Conservation (phyloP, 108 stramenopile species). For the Epipyxis sp. region DNA sequence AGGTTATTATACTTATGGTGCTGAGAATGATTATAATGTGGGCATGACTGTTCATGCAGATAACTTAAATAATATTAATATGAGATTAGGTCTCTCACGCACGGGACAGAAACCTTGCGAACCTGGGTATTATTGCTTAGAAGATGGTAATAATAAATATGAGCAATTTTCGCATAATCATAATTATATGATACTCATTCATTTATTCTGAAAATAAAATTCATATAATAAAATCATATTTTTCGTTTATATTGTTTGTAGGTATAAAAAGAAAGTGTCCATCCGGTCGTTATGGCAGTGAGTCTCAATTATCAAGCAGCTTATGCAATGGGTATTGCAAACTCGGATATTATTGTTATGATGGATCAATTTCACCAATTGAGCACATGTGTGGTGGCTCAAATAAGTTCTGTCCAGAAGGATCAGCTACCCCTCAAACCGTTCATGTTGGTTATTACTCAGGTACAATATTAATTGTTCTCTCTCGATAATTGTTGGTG, state of each 20-base stretch:
- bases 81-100: too few species aligned
- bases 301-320: not conserved
- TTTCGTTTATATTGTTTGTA: too few species aligned
- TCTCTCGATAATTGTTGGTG: too few species aligned
- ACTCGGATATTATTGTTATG: slow-evolving; percentile 8
- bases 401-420: slow-evolving; percentile 8
- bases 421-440: not conserved
- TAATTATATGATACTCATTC: too few species aligned
- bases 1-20: slow-evolving; percentile 3
- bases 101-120: not conserved
- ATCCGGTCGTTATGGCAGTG: slow-evolving; percentile 16
- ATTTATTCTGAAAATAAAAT: too few species aligned
- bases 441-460: slow-evolving; percentile 27
- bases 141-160: too few species aligned
- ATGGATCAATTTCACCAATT: not conserved
- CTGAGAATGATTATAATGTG: too few species aligned
- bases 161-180: too few species aligned
- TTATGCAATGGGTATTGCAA: not conserved
- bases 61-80: too few species aligned
- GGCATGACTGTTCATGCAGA: too few species aligned
- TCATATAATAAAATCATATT: too few species aligned
- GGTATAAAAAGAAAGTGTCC: slow-evolving; percentile 13
- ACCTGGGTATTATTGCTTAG: slow-evolving; percentile 4
- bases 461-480: too few species aligned
- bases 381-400: not conserved